Evolutionary conservation across 257 asterid species (phyloP).

Genomic region (Jaltomata sinuosa): DNA sequence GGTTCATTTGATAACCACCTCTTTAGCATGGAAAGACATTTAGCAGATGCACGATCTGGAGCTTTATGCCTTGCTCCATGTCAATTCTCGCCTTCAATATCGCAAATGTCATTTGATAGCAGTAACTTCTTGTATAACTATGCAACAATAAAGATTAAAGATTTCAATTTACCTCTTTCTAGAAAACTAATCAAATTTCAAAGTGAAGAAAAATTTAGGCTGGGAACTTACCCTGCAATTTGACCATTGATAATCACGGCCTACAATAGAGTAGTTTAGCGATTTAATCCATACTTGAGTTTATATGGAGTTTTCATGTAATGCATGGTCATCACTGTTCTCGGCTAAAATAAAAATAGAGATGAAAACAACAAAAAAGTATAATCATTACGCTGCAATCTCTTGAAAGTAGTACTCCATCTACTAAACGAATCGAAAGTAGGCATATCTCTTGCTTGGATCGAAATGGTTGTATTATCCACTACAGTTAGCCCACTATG

Average conservation of each 20-base stretch:
- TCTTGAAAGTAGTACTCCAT: too few relatives aligned
- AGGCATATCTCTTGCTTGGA: too few relatives aligned
- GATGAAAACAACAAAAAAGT: too few relatives aligned
- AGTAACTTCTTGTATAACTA: background rate
- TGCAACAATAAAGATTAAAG: background rate
- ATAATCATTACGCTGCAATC: too few relatives aligned
- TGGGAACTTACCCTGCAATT: background rate
- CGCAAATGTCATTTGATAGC: background rate
- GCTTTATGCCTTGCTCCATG: background rate
- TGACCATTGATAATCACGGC: background rate
- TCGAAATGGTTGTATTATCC: too few relatives aligned
- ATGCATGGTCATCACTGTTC: background rate
- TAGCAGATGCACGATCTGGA: background rate
- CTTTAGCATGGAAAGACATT: background rate
- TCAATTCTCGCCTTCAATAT: background rate
- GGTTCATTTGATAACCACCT: too few relatives aligned
- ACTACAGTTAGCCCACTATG: too few relatives aligned
- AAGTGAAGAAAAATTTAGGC: background rate
- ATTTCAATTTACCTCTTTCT: background rate
- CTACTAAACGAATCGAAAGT: too few relatives aligned
- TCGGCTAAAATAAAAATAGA: too few relatives aligned
- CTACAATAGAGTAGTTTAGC: background rate
- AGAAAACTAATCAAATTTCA: too few relatives aligned
- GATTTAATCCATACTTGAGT: background rate
- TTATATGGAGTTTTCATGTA: background rate